These are phyloP conservation scores for Hypoxylon trugodes DNA, from an alignment of 495 filamentous ascomycete genomes.

Conservation along the genomic window DNA sequence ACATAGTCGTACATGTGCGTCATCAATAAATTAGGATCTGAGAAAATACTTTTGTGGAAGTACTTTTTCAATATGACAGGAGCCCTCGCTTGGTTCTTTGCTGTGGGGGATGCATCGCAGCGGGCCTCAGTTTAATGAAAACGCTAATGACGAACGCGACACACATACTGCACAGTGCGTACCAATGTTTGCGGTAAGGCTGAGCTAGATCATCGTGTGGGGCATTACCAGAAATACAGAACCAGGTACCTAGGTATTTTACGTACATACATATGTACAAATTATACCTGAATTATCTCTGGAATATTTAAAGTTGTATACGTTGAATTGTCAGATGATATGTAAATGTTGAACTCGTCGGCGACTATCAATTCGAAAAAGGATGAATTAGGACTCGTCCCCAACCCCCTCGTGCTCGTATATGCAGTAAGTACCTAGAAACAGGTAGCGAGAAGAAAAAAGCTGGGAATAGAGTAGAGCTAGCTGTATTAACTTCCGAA, in stretches of 20 bases:
- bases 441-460: conserved; percentile 1
- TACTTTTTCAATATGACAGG: background rate
- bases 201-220: conserved; percentile 39
- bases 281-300: background rate
- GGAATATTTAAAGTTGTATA: background rate
- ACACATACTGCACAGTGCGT: conserved; percentile 28
- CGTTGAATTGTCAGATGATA: background rate
- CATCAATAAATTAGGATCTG: background rate
- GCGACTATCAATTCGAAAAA: background rate
- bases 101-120: conserved; percentile 18
- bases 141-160: conserved; percentile 38
- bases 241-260: background rate
- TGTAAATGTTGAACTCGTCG: background rate
- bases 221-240: conserved; percentile 10
- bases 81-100: conserved; percentile 10
- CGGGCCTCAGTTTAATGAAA: conserved; percentile 35
- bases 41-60: too few relatives aligned
- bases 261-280: background rate
- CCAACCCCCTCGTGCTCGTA: background rate
- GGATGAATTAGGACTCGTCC: background rate
- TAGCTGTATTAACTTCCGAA: conserved; percentile 25
- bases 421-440: conserved; percentile 10
- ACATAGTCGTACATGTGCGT: conserved; percentile 11
- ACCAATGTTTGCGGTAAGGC: conserved; percentile 33
- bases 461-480: background rate